A percentile compares a stretch with the other conserved stretches of the same genome.
phyloP scores from a whole-genome alignment of 805 yeast genomes.

The Pichia insulana region DNA sequence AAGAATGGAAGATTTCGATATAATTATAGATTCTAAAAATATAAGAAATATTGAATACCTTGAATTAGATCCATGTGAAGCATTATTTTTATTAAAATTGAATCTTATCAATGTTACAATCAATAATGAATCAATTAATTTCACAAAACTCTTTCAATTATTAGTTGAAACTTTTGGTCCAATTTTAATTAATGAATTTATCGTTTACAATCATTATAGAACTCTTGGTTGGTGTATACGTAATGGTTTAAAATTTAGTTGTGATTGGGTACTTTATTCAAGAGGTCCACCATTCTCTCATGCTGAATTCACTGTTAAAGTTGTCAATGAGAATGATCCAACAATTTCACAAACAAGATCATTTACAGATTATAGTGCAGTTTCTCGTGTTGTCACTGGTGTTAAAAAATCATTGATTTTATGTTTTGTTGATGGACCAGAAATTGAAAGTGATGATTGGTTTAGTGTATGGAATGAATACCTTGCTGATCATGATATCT shows the following conservation, averaged over 20 bases:
- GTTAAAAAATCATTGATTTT: conserved; percentile 74
- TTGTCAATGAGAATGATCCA: conserved; percentile 12
- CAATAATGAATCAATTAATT: neutral
- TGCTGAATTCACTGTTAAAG: conserved; percentile 68
- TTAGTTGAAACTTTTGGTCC: conserved; percentile 12
- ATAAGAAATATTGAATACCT: conserved; percentile 35
- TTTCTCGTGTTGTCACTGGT: conserved; percentile 76
- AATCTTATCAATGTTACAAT: conserved; percentile 26
- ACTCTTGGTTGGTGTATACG: conserved; percentile 93
- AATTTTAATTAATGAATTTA: conserved; percentile 40
- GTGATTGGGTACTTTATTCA: conserved; percentile 73
- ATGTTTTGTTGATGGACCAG: conserved; percentile 54
- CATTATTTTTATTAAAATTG: conserved; percentile 49
- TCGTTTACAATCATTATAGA: conserved; percentile 77
- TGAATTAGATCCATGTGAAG: conserved; percentile 71
- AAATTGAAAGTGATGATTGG: conserved; percentile 22
- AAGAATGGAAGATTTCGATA: conserved; percentile 31
- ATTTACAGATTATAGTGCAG: conserved; percentile 58
- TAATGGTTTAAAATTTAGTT: conserved; percentile 86
- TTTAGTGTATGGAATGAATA: conserved; percentile 9
- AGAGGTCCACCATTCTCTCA: conserved; percentile 95
- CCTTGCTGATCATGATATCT: conserved; percentile 9
- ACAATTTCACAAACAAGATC: neutral
- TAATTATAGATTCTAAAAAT: conserved; percentile 22
- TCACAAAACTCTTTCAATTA: conserved; percentile 10